Evolutionary conservation across 2,329 filamentous ascomycete species (phyloP).

Genomic region (Cercospora zeina): DNA sequence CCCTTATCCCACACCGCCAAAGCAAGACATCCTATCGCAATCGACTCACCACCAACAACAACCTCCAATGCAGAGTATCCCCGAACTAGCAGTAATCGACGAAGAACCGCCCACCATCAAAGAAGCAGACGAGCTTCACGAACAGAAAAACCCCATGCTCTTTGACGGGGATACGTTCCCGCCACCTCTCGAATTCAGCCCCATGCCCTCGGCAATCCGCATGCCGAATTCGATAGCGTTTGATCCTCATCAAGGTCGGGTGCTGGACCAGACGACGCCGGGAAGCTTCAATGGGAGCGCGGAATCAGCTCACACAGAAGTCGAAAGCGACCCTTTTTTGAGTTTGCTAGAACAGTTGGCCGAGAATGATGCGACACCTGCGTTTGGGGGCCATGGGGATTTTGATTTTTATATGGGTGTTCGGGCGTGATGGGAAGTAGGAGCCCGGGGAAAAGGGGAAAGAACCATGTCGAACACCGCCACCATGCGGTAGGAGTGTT

Average conservation of each 20-base stretch:
- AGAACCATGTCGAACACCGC: neutral
- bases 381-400: conserved; percentile 66
- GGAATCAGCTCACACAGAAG: conserved; percentile 45
- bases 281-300: conserved; percentile 45
- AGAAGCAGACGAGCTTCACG: conserved; percentile 14
- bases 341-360: conserved; percentile 77
- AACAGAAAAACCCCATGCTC: conserved; percentile 30
- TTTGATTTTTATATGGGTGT: conserved; percentile 70
- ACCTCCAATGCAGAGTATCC: conserved; percentile 1
- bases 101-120: conserved; percentile 13
- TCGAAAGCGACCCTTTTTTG: conserved; percentile 78
- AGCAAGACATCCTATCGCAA: conserved; percentile 11
- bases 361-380: conserved; percentile 68
- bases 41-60: conserved; percentile 19
- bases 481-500: neutral
- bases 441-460: neutral
- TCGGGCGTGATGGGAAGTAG: conserved; percentile 20
- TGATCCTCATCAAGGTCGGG: conserved; percentile 30
- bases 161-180: conserved; percentile 43
- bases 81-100: conserved; percentile 17
- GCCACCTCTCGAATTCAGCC: conserved; percentile 44
- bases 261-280: conserved; percentile 48
- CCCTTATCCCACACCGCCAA: conserved; percentile 31
- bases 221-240: conserved; percentile 17
- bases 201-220: conserved; percentile 26